Conservation (phyloP, 192 early-diverging fungal genomes). For the Obelidium mucronatum region DNA sequence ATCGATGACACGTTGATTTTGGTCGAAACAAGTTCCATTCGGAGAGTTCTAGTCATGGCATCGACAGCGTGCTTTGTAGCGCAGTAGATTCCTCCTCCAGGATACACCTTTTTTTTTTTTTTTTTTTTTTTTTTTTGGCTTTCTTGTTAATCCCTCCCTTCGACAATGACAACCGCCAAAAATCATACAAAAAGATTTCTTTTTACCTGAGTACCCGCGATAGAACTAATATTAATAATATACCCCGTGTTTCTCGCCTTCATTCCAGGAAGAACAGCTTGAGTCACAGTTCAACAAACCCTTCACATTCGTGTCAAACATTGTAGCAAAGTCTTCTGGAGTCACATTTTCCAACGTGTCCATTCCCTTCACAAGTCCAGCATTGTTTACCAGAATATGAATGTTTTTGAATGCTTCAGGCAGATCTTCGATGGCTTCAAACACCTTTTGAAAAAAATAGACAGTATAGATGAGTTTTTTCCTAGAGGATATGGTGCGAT, state of each 20-base stretch:
- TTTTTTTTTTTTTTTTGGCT: no score
- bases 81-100: slow-evolving; percentile 81
- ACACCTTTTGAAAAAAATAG: background rate
- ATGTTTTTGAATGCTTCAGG: slow-evolving; percentile 66
- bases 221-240: slow-evolving; percentile 86
- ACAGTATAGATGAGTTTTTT: background rate
- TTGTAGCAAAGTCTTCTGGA: slow-evolving; percentile 73
- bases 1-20: slow-evolving; percentile 77
- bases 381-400: slow-evolving; percentile 91
- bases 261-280: slow-evolving; percentile 84
- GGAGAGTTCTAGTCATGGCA: slow-evolving; percentile 77
- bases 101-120: slow-evolving; percentile 59
- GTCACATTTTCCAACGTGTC: slow-evolving; percentile 69
- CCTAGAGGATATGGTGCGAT: background rate
- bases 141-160: background rate
- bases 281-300: slow-evolving; percentile 82
- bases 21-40: slow-evolving; percentile 77
- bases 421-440: slow-evolving; percentile 49
- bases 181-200: background rate
- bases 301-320: slow-evolving; percentile 92
- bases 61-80: slow-evolving; percentile 84
- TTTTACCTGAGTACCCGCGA: slow-evolving; percentile 63
- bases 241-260: slow-evolving; percentile 70
- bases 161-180: background rate
- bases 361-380: slow-evolving; percentile 69